phyloP scores from a whole-genome alignment of 2,329 filamentous ascomycete genomes.

The Verticillium alfalfae region DNA sequence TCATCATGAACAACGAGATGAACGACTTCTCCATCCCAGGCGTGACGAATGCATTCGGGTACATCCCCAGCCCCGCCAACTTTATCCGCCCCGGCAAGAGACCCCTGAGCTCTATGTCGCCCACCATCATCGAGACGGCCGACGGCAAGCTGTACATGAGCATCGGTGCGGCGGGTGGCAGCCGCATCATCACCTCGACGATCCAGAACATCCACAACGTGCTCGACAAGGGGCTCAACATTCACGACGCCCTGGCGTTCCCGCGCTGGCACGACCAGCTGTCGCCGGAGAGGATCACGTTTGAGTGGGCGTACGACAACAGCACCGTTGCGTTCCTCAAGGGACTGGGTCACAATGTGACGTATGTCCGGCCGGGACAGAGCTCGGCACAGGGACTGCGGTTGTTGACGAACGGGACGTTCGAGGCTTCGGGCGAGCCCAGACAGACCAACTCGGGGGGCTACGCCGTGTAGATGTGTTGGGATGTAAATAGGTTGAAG shows the following conservation, averaged over 20 bases:
- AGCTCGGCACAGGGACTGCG: conserved; percentile 72
- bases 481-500: neutral
- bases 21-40: conserved; percentile 76
- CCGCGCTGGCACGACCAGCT: conserved; percentile 82
- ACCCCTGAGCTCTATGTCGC: conserved; percentile 71
- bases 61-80: conserved; percentile 67
- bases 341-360: conserved; percentile 66
- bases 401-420: conserved; percentile 55
- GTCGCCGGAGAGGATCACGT: conserved; percentile 58
- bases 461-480: conserved; percentile 33
- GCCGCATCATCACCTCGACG: conserved; percentile 76
- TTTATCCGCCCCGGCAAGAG: conserved; percentile 73
- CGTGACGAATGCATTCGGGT: conserved; percentile 69
- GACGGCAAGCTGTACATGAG: conserved; percentile 66
- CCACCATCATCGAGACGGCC: conserved; percentile 67
- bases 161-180: conserved; percentile 76
- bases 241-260: conserved; percentile 56
- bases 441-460: conserved; percentile 71
- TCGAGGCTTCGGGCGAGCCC: conserved; percentile 81
- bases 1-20: conserved; percentile 63
- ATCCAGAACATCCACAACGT: conserved; percentile 74
- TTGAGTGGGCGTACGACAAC: conserved; percentile 72
- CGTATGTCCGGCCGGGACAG: conserved; percentile 58
- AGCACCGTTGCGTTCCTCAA: conserved; percentile 61
- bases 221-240: conserved; percentile 60